Percentiles rank a stretch among this genome's conserved stretches.
Evolutionary conservation across 371 early-diverging fungal species (phyloP).

Genomic region (Mortierella sp.): DNA sequence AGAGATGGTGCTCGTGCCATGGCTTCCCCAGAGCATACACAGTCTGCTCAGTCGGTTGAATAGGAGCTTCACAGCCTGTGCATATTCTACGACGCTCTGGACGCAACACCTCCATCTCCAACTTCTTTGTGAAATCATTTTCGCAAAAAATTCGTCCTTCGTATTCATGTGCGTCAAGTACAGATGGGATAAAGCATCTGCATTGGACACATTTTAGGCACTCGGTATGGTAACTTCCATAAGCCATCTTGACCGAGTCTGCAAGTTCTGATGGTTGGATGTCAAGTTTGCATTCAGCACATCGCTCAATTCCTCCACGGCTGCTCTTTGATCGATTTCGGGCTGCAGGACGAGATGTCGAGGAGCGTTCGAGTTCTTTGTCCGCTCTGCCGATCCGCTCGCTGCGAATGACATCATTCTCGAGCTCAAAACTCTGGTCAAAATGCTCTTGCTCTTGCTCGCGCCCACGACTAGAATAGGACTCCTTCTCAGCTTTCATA

Average conservation of each 20-base stretch:
- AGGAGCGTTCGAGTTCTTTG: background rate
- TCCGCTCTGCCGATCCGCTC: background rate
- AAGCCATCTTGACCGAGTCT: constrained; percentile 43
- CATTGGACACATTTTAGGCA: constrained; percentile 81
- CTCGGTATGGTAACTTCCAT: constrained; percentile 65
- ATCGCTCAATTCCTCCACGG: constrained; percentile 46
- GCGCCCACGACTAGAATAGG: background rate
- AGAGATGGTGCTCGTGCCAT: constrained; percentile 78
- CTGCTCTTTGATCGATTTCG: constrained; percentile 42
- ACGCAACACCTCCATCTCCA: constrained; percentile 32
- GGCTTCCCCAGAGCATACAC: constrained; percentile 73
- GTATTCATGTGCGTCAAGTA: constrained; percentile 72
- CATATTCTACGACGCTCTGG: constrained; percentile 13
- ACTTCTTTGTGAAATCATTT: constrained; percentile 60
- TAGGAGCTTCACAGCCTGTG: constrained; percentile 32
- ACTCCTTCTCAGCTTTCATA: background rate
- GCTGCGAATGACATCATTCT: background rate
- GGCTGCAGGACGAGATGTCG: background rate
- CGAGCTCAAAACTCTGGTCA: no score
- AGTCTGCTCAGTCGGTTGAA: constrained; percentile 53
- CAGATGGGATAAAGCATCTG: constrained; percentile 67
- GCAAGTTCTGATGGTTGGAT: constrained; percentile 43
- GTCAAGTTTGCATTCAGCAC: constrained; percentile 42
- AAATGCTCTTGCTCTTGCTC: constrained; percentile 9
- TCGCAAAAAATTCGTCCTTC: constrained; percentile 80